phyloP scores from a whole-genome alignment of 805 yeast species.

The Saturnispora dispora region DNA sequence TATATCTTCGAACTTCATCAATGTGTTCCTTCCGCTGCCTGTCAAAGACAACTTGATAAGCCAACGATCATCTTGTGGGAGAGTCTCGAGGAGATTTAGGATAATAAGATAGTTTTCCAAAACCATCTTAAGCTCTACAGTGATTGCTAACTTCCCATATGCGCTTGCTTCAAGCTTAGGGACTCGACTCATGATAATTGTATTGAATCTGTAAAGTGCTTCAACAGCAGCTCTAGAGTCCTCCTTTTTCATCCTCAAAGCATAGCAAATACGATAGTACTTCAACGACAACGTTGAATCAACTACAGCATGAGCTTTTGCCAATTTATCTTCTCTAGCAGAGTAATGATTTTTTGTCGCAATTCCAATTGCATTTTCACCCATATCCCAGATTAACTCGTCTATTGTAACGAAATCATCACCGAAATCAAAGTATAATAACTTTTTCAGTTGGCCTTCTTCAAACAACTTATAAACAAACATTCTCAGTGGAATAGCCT shows the following conservation, averaged over 20 bases:
- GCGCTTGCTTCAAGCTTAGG: neutral
- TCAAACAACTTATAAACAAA: constrained; percentile 33
- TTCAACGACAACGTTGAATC: constrained; percentile 30
- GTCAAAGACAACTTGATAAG: constrained; percentile 20
- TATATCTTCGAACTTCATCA: constrained; percentile 16
- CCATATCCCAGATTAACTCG: constrained; percentile 29
- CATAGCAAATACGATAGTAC: constrained; percentile 41
- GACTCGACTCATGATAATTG: constrained; percentile 13
- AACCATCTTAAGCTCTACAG: constrained; percentile 17
- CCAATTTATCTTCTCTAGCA: neutral
- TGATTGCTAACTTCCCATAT: constrained; percentile 7
- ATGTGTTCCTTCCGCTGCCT: constrained; percentile 4
- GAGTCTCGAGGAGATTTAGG: constrained; percentile 31
- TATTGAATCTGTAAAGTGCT: constrained; percentile 34
- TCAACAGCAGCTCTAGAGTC: constrained; percentile 43
- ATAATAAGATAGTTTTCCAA: constrained; percentile 31
- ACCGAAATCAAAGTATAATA: constrained; percentile 36
- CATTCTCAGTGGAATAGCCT: constrained; percentile 21
- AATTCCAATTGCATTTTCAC: constrained; percentile 16
- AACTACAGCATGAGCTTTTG: constrained; percentile 16
- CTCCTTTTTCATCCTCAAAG: constrained; percentile 41
- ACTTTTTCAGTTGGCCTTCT: constrained; percentile 29
- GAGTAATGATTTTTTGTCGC: neutral
- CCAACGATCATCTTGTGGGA: constrained; percentile 34
- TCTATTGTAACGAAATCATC: constrained; percentile 37